These are phyloP conservation scores for Populus nigra DNA, from an alignment of 345 rosid species.

Conservation along the genomic window DNA sequence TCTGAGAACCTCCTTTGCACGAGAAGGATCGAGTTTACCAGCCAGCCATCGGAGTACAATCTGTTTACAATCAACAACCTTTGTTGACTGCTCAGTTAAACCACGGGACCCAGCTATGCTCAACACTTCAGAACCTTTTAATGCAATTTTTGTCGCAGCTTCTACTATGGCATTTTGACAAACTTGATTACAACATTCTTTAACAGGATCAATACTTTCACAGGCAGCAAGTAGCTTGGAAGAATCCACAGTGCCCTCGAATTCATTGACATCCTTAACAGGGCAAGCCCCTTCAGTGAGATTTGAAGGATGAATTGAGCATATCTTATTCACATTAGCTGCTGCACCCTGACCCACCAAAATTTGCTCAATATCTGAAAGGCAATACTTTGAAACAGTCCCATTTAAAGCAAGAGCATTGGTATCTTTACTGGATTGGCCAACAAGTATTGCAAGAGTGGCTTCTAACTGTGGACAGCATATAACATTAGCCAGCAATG, in stretches of 20 bases:
- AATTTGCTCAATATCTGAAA: slow-evolving; percentile 77
- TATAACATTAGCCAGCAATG: slow-evolving; percentile 80
- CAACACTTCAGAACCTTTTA: slow-evolving; percentile 51
- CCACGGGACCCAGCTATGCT: slow-evolving; percentile 29
- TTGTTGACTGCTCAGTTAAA: slow-evolving; percentile 54
- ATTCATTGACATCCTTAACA: slow-evolving; percentile 62
- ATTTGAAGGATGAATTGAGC: slow-evolving; percentile 60
- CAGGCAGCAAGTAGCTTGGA: slow-evolving; percentile 77
- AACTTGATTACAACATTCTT: slow-evolving; percentile 78
- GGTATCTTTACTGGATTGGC: slow-evolving; percentile 67
- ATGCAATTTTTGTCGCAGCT: slow-evolving; percentile 66
- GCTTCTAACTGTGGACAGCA: slow-evolving; percentile 96
- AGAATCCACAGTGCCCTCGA: slow-evolving; percentile 64
- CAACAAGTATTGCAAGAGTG: slow-evolving; percentile 68
- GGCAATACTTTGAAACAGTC: slow-evolving; percentile 65
- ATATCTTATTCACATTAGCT: slow-evolving; percentile 47
- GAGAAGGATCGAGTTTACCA: slow-evolving; percentile 60
- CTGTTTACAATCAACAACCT: slow-evolving; percentile 65
- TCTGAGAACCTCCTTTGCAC: slow-evolving; percentile 74
- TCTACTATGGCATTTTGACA: slow-evolving; percentile 85
- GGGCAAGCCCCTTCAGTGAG: slow-evolving; percentile 87
- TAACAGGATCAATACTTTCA: slow-evolving; percentile 73
- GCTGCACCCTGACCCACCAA: slow-evolving; percentile 77
- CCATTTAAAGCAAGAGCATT: slow-evolving; percentile 65
- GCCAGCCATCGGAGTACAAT: slow-evolving; percentile 85